Conservation (phyloP, 305 asterid species). For the Striga hermonthica region DNA sequence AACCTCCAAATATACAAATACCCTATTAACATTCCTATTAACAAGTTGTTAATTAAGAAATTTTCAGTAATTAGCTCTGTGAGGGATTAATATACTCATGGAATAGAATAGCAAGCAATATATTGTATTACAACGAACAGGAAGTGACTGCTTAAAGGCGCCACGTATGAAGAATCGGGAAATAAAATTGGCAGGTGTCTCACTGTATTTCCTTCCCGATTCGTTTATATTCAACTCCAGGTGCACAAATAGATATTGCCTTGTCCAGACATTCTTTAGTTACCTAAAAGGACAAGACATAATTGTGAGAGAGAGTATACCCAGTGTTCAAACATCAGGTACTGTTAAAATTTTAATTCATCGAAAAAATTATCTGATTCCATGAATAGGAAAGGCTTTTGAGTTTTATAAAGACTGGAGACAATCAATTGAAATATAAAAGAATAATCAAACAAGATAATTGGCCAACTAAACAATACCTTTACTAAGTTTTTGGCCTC, state of each 20-base stretch:
- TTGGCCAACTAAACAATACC: conserved; percentile 48
- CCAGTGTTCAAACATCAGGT: conserved; percentile 2
- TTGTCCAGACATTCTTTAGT: conserved; percentile 79
- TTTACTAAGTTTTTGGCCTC: conserved; percentile 78
- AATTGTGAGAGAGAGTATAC: conserved; percentile 14
- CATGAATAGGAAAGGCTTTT: conserved; percentile 4
- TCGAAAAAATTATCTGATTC: conserved; percentile 24
- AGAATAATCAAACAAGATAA: conserved; percentile 18
- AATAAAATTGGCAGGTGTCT: conserved; percentile 38
- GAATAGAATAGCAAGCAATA: background rate
- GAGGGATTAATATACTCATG: background rate
- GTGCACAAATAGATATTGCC: conserved; percentile 89
- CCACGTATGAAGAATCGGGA: conserved; percentile 14
- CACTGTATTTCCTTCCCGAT: conserved; percentile 93
- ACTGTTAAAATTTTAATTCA: conserved; percentile 11
- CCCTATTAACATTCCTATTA: background rate
- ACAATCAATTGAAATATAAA: conserved; percentile 12
- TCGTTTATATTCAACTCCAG: conserved; percentile 74
- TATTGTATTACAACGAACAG: background rate
- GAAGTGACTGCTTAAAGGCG: conserved; percentile 16
- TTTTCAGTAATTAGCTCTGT: background rate
- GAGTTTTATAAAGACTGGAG: conserved; percentile 3
- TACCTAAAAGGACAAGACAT: conserved; percentile 46
- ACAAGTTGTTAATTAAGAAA: background rate
- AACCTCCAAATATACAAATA: background rate